phyloP scores from a whole-genome alignment of 371 early-diverging fungal species.

The Enteropsectra breve region DNA sequence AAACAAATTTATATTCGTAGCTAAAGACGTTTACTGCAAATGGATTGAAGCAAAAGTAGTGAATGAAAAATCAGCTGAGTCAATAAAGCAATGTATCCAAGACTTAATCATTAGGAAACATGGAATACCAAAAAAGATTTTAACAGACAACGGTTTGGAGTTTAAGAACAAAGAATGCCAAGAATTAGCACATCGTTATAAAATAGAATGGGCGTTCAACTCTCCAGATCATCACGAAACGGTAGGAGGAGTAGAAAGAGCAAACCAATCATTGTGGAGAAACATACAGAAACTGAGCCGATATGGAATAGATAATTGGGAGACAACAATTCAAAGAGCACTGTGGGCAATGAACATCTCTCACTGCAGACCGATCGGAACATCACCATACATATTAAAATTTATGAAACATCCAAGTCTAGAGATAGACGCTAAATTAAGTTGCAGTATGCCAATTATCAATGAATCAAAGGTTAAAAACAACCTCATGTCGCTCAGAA shows the following conservation, averaged over 20 bases:
- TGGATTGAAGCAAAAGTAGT: neutral
- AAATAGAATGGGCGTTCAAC: neutral
- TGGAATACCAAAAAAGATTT: neutral
- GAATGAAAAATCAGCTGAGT: neutral
- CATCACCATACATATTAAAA: neutral
- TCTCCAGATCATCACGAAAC: neutral
- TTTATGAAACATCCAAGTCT: neutral
- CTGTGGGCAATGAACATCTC: neutral
- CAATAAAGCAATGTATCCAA: neutral
- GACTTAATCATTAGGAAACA: neutral
- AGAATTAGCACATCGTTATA: neutral
- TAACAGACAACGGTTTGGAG: neutral
- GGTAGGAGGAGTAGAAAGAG: neutral
- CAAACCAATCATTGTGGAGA: neutral
- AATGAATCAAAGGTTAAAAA: neutral
- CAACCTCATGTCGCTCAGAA: neutral
- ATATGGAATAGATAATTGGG: neutral
- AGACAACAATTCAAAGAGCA: neutral
- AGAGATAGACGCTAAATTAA: neutral
- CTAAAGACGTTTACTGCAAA: neutral
- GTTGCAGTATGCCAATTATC: neutral
- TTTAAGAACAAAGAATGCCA: neutral
- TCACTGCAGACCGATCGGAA: neutral
- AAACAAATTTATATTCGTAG: slow-evolving; percentile 1
- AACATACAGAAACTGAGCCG: neutral